Conservation (phyloP, 257 asterid species). For the Solanum tacnaense region DNA sequence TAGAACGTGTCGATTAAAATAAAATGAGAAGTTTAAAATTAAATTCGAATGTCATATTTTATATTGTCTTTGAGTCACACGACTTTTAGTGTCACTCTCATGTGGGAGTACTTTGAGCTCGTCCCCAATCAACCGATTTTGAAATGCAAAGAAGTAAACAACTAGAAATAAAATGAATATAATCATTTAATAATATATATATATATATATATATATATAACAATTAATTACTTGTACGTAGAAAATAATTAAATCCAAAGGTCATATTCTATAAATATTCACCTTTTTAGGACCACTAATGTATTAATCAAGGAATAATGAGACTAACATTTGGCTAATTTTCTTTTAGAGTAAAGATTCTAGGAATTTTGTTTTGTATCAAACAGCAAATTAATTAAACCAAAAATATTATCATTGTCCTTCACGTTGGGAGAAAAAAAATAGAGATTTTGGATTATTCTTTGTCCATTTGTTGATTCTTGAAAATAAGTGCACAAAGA, state of each 20-base stretch:
- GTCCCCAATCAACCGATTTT: not conserved
- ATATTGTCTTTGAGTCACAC: not conserved
- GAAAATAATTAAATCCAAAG: not conserved
- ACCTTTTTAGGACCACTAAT: not conserved
- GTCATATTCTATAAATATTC: not conserved
- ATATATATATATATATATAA: not conserved
- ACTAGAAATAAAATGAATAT: not conserved
- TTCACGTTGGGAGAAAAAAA: too few relatives aligned
- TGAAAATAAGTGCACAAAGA: not conserved
- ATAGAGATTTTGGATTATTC: not conserved
- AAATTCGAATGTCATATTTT: too few relatives aligned
- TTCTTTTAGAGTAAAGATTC: not conserved
- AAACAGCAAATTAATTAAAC: not conserved
- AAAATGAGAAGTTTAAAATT: too few relatives aligned
- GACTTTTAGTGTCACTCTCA: not conserved
- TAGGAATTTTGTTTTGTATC: not conserved
- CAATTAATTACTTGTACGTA: not conserved
- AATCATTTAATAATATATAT: not conserved
- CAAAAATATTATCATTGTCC: too few relatives aligned
- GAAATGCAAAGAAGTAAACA: not conserved
- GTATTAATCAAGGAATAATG: not conserved
- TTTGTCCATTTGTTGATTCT: not conserved
- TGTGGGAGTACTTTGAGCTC: not conserved
- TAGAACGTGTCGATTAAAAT: accelerated
- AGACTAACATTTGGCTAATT: not conserved